phyloP scores from a whole-genome alignment of 768 basidiomycete genomes.

The Suillus tomentosus region DNA sequence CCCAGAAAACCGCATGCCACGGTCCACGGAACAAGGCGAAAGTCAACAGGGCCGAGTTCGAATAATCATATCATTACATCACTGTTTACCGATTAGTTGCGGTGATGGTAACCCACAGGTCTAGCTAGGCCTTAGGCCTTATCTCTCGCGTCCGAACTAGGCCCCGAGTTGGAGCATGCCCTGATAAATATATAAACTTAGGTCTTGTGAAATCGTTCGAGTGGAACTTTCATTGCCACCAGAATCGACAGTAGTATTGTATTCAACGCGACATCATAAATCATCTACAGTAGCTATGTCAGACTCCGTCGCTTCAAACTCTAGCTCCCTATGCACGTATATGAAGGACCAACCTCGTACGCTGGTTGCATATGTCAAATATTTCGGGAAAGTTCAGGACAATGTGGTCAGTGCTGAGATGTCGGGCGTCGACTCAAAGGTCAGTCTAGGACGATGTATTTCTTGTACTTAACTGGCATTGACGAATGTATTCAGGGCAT shows the following conservation, averaged over 20 bases:
- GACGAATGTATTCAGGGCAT: conserved; percentile 51
- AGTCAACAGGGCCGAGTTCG: too few relatives aligned
- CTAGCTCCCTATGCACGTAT: conserved; percentile 72
- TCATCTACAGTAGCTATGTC: conserved; percentile 40
- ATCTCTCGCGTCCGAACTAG: too few relatives aligned
- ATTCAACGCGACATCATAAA: background rate
- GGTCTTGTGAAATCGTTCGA: background rate
- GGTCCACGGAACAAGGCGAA: too few relatives aligned
- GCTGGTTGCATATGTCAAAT: conserved; percentile 66
- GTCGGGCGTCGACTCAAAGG: conserved; percentile 68
- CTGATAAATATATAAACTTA: background rate
- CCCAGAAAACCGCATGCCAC: too few relatives aligned
- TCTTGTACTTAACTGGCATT: background rate
- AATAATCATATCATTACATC: too few relatives aligned
- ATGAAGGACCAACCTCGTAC: conserved; percentile 60
- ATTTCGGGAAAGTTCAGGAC: conserved; percentile 46
- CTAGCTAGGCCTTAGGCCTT: too few relatives aligned
- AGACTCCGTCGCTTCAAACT: conserved; percentile 60
- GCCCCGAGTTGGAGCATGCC: background rate
- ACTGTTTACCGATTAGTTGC: too few relatives aligned
- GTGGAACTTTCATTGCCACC: background rate
- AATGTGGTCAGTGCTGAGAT: conserved; percentile 64
- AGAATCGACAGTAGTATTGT: background rate
- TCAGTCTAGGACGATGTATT: conserved; percentile 24
- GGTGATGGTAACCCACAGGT: too few relatives aligned